Evolutionary conservation across 768 basidiomycete genomes (phyloP), one percentile per base, ranked within the genome.

Genomic region (Kondoa subrosea): DNA sequence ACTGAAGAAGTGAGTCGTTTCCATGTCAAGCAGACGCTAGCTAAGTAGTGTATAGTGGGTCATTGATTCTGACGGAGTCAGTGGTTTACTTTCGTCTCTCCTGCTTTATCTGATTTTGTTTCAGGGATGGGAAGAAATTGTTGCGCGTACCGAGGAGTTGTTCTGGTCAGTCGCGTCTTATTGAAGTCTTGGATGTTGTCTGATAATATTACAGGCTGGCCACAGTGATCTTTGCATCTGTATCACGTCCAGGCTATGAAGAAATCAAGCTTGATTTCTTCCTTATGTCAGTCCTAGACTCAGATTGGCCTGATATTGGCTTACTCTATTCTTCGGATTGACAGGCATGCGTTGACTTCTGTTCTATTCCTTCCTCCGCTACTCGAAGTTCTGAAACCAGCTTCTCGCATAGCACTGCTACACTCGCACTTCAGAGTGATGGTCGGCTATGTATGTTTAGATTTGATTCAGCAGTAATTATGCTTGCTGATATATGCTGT

Each of bases 211-310:
- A 50, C 40, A 50, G 40, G 40, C 71, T 71, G 64, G 71, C 69
- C 60, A 73, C 72, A 21, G 75, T 73, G n/a, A 64, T 73, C 21
- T 64, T 71, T 33, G 73, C 71, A 2, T 71, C 74, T 1, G 56
- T 65, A 21, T 68, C 62, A 3, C 32, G 74, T 56, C 74, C 74
- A 1, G 74, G 74, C 1, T 72, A 72, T 67, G 59, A 63, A 61
- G 57, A 68, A 1, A n/a, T 63, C 67, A 71, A 71, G 63, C 66
- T 73, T n/a, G 74, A 75, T 60, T 75, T 73, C 50, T 74, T 74
- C 70, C 34, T 66, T 33, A 75, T 75, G 74, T n/a, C n/a, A n/a
- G n/a, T n/a, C n/a, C n/a, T n/a, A n/a, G n/a, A n/a, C n/a, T n/a
- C n/a, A n/a, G n/a, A n/a, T n/a, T n/a, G n/a, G n/a, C n/a, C n/a